Evolutionary conservation across 805 yeast genomes (phyloP).

Genomic region (Ogataea pignaliae): DNA sequence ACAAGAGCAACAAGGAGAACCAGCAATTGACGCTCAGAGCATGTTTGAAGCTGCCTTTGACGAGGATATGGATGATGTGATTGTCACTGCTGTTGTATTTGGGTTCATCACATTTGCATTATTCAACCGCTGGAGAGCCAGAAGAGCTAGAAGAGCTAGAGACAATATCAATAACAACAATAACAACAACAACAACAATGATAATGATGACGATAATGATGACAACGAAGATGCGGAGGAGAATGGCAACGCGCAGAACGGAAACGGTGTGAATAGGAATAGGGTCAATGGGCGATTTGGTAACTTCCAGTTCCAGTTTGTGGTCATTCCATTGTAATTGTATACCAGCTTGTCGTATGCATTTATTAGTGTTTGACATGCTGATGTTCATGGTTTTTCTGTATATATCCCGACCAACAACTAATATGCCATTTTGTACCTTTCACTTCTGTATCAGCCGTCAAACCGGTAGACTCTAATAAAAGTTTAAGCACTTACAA

Average conservation of each 20-base stretch:
- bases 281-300: conserved; percentile 1
- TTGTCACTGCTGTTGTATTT: conserved; percentile 11
- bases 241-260: conserved; percentile 1
- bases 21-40: neutral
- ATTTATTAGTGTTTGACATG: neutral
- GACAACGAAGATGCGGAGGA: conserved; percentile 1
- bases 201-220: conserved; percentile 3
- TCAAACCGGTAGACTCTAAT: neutral
- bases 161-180: conserved; percentile 1
- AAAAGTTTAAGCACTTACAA: neutral
- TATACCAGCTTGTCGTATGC: neutral
- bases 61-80: conserved; percentile 13
- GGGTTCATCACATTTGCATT: conserved; percentile 10
- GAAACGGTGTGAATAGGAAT: neutral
- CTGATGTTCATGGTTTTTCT: neutral
- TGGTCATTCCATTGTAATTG: conserved; percentile 21
- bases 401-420: no score
- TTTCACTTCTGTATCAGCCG: no score
- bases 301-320: conserved; percentile 25
- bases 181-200: conserved; percentile 4
- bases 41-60: conserved; percentile 11
- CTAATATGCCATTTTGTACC: no score
- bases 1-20: neutral
- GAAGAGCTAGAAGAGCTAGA: conserved; percentile 10
- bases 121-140: conserved; percentile 17